A percentile compares a stretch with the other conserved stretches of the same genome.
These are phyloP conservation scores for Paecilomyces fulvus DNA, from an alignment of 2,329 filamentous ascomycete species.

Conservation along the genomic window DNA sequence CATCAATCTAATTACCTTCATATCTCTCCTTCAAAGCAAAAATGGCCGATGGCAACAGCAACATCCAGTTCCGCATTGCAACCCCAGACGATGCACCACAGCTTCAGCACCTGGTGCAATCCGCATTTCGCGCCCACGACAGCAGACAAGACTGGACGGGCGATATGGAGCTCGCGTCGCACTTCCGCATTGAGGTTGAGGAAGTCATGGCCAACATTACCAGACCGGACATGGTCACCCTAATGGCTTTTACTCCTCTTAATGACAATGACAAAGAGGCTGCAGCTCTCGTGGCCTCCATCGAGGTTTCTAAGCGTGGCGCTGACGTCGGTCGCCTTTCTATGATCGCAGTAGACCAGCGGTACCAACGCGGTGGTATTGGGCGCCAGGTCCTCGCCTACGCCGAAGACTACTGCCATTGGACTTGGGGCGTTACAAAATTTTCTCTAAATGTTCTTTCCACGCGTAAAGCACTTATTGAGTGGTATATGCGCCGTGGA, in stretches of 20 bases:
- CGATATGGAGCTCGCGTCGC: slow-evolving; percentile 19
- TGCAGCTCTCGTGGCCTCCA: slow-evolving; percentile 10
- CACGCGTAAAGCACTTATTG: slow-evolving; percentile 17
- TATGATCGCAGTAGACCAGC: slow-evolving; percentile 16
- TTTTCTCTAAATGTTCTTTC: slow-evolving; percentile 20
- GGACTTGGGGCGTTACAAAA: slow-evolving; percentile 11
- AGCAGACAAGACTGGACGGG: slow-evolving; percentile 29
- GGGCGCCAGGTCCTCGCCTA: slow-evolving; percentile 18
- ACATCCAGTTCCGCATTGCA: slow-evolving; percentile 31
- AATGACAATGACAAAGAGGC: background rate
- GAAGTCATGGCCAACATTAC: slow-evolving; percentile 19
- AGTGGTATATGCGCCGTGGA: slow-evolving; percentile 22
- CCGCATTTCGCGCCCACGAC: slow-evolving; percentile 35
- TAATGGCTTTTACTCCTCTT: slow-evolving; percentile 11
- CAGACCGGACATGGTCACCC: slow-evolving; percentile 17
- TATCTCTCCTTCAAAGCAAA: background rate
- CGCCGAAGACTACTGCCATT: slow-evolving; percentile 19
- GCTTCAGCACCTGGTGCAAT: slow-evolving; percentile 31
- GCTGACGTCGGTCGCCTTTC: slow-evolving; percentile 11
- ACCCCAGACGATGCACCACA: slow-evolving; percentile 26
- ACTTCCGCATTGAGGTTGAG: slow-evolving; percentile 15
- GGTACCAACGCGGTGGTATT: slow-evolving; percentile 14
- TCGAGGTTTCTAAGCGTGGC: slow-evolving; percentile 12
- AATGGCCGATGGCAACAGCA: background rate
- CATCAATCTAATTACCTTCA: too few relatives aligned